Percentiles rank a stretch among this genome's conserved stretches.
Conservation (phyloP, 2,329 filamentous ascomycete species). For the Colletotrichum chrysophilum region DNA sequence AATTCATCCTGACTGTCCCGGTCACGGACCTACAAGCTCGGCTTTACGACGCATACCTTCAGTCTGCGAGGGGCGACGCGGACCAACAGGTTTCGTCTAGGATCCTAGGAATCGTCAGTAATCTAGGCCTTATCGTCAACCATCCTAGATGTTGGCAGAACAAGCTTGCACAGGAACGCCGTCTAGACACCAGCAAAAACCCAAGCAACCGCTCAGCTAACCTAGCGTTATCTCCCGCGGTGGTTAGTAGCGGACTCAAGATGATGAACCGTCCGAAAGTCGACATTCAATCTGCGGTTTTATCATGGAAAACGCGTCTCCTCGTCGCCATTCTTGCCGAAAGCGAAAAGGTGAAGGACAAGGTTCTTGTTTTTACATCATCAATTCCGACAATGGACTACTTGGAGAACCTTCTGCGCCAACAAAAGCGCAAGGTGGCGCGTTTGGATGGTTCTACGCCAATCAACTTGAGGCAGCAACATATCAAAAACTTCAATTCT, state of each 20-base stretch:
- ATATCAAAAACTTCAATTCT: conserved; percentile 73
- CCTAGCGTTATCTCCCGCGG: not conserved
- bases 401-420: conserved; percentile 61
- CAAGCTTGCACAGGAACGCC: conserved; percentile 31
- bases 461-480: conserved; percentile 61
- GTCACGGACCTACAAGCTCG: conserved; percentile 68
- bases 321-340: conserved; percentile 74
- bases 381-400: conserved; percentile 74
- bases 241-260: conserved; percentile 30
- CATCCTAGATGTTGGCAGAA: conserved; percentile 55
- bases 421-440: conserved; percentile 50
- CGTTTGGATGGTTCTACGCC: conserved; percentile 73
- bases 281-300: conserved; percentile 47
- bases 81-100: not conserved
- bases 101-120: conserved; percentile 40
- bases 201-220: not conserved
- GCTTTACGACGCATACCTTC: conserved; percentile 62
- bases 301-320: conserved; percentile 73
- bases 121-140: conserved; percentile 54
- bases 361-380: conserved; percentile 82
- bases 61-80: not conserved
- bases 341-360: conserved; percentile 68
- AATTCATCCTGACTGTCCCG: conserved; percentile 80
- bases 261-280: conserved; percentile 36
- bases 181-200: conserved; percentile 7